Evolutionary conservation across 148 eudicot genomes (phyloP).

Genomic region (Vaccinium vitisidaea): DNA sequence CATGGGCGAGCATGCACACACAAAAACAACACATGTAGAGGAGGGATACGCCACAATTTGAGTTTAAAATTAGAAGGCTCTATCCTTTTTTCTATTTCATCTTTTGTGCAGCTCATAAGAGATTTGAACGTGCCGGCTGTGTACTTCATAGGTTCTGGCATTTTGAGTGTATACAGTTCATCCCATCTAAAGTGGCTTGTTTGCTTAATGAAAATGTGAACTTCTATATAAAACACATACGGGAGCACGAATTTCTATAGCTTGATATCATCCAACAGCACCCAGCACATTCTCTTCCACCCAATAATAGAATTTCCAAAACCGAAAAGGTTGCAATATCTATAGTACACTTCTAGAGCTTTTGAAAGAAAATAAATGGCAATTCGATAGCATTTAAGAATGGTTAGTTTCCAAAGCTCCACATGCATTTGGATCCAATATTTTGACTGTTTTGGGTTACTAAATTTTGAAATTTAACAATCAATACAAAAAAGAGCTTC

Average conservation of each 20-base stretch:
- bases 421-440: not conserved
- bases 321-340: not conserved
- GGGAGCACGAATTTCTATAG: not conserved
- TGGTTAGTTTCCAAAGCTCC: not conserved
- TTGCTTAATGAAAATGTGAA: not conserved
- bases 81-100: too few species aligned
- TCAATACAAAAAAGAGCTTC: not conserved
- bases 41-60: not conserved
- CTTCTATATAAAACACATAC: not conserved
- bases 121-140: not conserved
- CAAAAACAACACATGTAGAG: not conserved
- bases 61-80: not conserved
- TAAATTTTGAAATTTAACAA: not conserved
- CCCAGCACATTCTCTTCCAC: not conserved
- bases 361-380: not conserved
- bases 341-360: not conserved
- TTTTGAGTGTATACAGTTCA: not conserved
- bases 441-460: not conserved
- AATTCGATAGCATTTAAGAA: not conserved
- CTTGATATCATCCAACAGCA: not conserved
- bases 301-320: not conserved
- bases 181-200: not conserved
- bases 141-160: not conserved
- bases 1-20: not conserved
- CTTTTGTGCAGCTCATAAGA: not conserved